Percentiles rank a stretch among this genome's conserved stretches.
Evolutionary conservation across 1,284 basidiomycete genomes (phyloP).

Genomic region (Marasmius sp.): DNA sequence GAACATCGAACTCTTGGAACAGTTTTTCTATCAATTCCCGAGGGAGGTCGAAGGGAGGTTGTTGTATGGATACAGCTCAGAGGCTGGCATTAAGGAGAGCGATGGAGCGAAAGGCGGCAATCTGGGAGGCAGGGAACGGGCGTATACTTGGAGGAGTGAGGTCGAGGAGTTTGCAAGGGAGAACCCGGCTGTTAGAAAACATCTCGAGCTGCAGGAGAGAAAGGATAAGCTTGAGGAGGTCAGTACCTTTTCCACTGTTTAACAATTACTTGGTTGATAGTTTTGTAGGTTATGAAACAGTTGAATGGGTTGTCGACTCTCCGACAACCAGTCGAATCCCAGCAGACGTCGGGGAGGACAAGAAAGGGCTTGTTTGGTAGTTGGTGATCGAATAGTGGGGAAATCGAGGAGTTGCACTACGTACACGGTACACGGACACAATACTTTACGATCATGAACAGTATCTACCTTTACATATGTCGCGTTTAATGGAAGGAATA

Average conservation of each 20-base stretch:
- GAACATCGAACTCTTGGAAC: slow-evolving; percentile 94
- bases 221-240: slow-evolving; percentile 99
- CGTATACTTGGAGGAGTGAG: slow-evolving; percentile 75
- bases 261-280: neutral
- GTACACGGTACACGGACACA: neutral
- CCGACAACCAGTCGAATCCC: slow-evolving; percentile 62
- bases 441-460: neutral
- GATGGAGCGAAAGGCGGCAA: too few relatives aligned
- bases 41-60: slow-evolving; percentile 96
- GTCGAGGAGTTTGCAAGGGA: slow-evolving; percentile 91
- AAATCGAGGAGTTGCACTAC: neutral
- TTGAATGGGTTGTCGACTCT: slow-evolving; percentile 84
- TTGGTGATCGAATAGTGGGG: slow-evolving; percentile 48
- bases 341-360: slow-evolving; percentile 56
- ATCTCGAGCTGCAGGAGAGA: slow-evolving; percentile 94
- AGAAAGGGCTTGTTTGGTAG: slow-evolving; percentile 73
- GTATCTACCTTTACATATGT: too few relatives aligned
- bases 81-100: too few relatives aligned
- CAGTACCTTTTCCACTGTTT: neutral
- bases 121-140: too few relatives aligned
- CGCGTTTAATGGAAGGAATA: too few relatives aligned
- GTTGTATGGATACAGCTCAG: slow-evolving; percentile 55
- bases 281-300: slow-evolving; percentile 82
- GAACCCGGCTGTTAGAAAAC: slow-evolving; percentile 83
- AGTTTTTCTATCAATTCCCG: slow-evolving; percentile 99